These are phyloP conservation scores for Wickerhamiella sorbophila DNA, from an alignment of 805 yeast species.

Conservation along the genomic window DNA sequence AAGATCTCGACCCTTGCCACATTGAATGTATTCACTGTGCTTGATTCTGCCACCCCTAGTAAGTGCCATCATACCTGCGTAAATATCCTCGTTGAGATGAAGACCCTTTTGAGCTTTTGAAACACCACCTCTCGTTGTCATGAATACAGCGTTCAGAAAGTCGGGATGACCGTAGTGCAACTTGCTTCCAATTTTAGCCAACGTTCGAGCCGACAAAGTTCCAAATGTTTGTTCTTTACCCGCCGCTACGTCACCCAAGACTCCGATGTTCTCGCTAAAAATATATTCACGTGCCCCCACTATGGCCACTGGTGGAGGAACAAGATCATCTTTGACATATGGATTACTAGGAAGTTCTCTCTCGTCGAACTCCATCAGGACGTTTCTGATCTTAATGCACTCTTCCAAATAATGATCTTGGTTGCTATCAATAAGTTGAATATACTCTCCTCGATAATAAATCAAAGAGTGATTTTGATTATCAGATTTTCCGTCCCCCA, in stretches of 20 bases:
- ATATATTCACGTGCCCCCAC: conserved; percentile 75
- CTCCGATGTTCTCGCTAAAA: conserved; percentile 69
- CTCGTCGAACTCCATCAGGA: conserved; percentile 67
- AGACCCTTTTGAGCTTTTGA: conserved; percentile 75
- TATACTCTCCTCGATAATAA: conserved; percentile 66
- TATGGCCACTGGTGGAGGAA: conserved; percentile 58
- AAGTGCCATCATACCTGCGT: conserved; percentile 72
- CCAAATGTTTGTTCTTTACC: conserved; percentile 85
- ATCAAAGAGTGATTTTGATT: conserved; percentile 67
- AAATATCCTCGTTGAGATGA: conserved; percentile 73
- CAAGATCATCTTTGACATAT: conserved; percentile 19
- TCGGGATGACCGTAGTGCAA: conserved; percentile 83
- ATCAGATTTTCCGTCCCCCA: conserved; percentile 78
- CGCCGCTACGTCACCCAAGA: conserved; percentile 75
- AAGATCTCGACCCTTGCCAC: conserved; percentile 78
- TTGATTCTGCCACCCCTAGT: conserved; percentile 72
- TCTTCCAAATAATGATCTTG: conserved; percentile 76
- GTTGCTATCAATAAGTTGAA: conserved; percentile 70
- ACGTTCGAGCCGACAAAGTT: conserved; percentile 66
- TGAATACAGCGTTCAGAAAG: conserved; percentile 56
- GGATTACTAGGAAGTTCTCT: conserved; percentile 10
- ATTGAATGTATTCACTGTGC: conserved; percentile 71
- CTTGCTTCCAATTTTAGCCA: conserved; percentile 72
- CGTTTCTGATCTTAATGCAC: conserved; percentile 61
- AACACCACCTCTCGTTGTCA: conserved; percentile 79